These are phyloP conservation scores for Citrus maxima DNA, from an alignment of 345 rosid genomes.

Conservation along the genomic window DNA sequence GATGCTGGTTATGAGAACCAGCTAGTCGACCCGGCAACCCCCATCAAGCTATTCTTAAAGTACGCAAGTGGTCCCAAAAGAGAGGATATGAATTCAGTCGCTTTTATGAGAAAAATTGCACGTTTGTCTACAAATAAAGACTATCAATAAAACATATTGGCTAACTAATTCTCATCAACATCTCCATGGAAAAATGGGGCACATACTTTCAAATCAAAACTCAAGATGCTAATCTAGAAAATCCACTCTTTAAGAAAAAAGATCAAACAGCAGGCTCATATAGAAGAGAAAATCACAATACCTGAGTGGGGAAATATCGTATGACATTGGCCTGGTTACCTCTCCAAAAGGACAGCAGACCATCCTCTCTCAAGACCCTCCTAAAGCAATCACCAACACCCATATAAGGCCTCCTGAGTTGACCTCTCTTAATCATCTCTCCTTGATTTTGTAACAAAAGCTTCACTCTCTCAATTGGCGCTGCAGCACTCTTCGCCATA, in stretches of 20 bases:
- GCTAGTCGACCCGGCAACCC: background rate
- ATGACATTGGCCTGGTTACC: conserved; percentile 92
- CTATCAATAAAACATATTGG: background rate
- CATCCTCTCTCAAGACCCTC: conserved; percentile 81
- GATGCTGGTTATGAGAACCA: background rate
- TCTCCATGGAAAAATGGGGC: background rate
- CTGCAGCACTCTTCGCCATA: conserved; percentile 71
- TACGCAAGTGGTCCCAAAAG: background rate
- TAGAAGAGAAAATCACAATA: conserved; percentile 5
- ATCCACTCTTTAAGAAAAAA: background rate
- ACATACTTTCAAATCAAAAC: background rate
- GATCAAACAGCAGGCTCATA: background rate
- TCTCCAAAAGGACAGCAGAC: conserved; percentile 84
- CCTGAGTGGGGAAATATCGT: conserved; percentile 94
- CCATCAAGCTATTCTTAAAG: background rate
- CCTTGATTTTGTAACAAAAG: conserved; percentile 93
- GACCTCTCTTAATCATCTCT: conserved; percentile 80
- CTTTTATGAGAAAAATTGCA: background rate
- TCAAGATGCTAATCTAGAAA: background rate
- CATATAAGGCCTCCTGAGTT: conserved; percentile 57
- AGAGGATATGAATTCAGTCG: background rate
- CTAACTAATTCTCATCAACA: background rate
- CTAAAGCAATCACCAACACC: conserved; percentile 67
- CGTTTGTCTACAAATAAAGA: background rate
- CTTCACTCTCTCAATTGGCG: conserved; percentile 94